Conservation (phyloP, 2,329 filamentous ascomycete species). For the Raffaelea ambrosiae region DNA sequence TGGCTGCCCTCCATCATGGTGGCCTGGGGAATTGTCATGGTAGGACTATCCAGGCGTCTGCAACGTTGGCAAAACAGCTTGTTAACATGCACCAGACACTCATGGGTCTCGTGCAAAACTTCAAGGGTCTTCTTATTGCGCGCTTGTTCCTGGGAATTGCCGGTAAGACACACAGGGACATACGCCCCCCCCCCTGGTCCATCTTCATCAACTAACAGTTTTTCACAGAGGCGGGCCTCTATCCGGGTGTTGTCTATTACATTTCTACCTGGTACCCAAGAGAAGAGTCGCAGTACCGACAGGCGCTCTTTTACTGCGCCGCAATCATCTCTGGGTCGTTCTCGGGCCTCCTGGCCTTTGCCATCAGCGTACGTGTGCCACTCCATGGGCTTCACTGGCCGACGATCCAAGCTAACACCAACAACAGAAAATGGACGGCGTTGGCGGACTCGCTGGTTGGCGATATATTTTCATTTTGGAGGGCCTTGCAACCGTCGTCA, state of each 20-base stretch:
- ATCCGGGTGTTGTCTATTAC: neutral
- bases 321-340: neutral
- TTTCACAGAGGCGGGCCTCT: conserved; percentile 38
- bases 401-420: no score
- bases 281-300: neutral
- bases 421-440: neutral
- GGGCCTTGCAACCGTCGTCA: neutral
- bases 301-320: neutral
- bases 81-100: no score
- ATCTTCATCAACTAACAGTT: no score
- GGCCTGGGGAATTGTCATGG: neutral
- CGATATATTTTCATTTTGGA: neutral
- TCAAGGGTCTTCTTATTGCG: neutral
- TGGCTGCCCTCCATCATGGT: neutral
- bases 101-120: neutral
- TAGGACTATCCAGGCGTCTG: no score
- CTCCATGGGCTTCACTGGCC: no score
- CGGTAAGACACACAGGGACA: conserved; percentile 4
- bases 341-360: neutral
- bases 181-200: no score
- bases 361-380: neutral
- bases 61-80: no score
- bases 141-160: conserved; percentile 9
- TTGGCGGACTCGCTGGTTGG: neutral
- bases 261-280: neutral